Conservation (phyloP, 1,284 basidiomycete genomes). For the Marasmius tenuissimus region DNA sequence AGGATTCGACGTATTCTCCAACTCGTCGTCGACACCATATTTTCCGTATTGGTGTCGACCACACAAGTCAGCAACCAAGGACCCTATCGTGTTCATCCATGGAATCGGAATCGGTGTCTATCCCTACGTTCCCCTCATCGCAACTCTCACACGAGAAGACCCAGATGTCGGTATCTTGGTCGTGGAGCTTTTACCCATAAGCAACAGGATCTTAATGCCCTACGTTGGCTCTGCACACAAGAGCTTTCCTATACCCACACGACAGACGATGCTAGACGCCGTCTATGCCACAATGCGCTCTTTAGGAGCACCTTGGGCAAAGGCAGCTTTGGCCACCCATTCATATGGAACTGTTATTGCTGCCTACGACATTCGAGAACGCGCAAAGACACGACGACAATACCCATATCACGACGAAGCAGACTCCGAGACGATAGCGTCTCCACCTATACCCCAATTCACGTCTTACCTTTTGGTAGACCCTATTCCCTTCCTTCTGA, state of each 20-base stretch:
- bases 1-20: conserved; percentile 44
- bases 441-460: conserved; percentile 22
- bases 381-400: conserved; percentile 16
- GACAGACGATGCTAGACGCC: conserved; percentile 35
- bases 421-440: not conserved
- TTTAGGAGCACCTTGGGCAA: conserved; percentile 31
- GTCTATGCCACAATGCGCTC: conserved; percentile 42
- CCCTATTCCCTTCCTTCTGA: conserved; percentile 64
- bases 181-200: conserved; percentile 59
- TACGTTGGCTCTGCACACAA: conserved; percentile 24
- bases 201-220: conserved; percentile 46
- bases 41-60: conserved; percentile 67
- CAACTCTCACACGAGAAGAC: conserved; percentile 37
- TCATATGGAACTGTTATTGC: conserved; percentile 65
- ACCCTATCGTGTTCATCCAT: conserved; percentile 61
- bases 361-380: conserved; percentile 44
- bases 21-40: conserved; percentile 32
- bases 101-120: conserved; percentile 68
- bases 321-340: conserved; percentile 51
- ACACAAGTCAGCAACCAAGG: conserved; percentile 44
- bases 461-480: conserved; percentile 52
- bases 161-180: conserved; percentile 54
- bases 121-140: conserved; percentile 53
- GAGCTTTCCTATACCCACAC: conserved; percentile 37
- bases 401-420: conserved; percentile 16